These are phyloP conservation scores for Xylaria digitata DNA, from an alignment of 2,329 filamentous ascomycete genomes.

Conservation along the genomic window DNA sequence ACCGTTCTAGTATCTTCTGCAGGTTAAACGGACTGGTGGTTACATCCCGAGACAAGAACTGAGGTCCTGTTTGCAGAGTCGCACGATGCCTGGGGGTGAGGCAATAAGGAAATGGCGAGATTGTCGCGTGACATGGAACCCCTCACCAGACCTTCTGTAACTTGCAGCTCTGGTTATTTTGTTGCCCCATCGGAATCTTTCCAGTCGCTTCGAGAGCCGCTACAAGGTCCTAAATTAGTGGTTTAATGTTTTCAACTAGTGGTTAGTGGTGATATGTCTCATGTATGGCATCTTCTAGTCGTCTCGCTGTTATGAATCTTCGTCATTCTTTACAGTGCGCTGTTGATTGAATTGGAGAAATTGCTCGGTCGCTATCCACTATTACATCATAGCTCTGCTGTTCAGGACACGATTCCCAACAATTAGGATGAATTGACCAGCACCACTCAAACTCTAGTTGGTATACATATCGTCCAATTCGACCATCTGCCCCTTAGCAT, in stretches of 20 bases:
- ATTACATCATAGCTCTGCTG: conserved; percentile 35
- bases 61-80: conserved; percentile 16
- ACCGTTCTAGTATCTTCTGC: conserved; percentile 18
- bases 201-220: conserved; percentile 30
- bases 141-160: conserved; percentile 28
- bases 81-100: conserved; percentile 32
- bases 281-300: not conserved
- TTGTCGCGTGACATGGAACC: conserved; percentile 38
- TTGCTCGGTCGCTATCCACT: conserved; percentile 16
- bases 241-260: not conserved
- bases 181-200: conserved; percentile 24
- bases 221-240: not conserved
- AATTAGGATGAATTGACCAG: conserved; percentile 29
- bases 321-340: conserved; percentile 15
- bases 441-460: not conserved
- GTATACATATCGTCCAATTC: not conserved
- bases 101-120: conserved; percentile 36
- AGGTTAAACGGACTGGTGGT: not conserved
- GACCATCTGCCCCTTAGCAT: not conserved
- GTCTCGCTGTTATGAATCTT: not conserved
- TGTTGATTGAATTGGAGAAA: conserved; percentile 29
- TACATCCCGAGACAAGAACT: conserved; percentile 5
- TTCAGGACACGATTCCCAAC: not conserved
- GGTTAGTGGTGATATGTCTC: conserved; percentile 8
- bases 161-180: conserved; percentile 4